Base-by-base conservation (phyloP, 169 alveolate genomes). In the Cryptosporidium ubiquitum region DNA sequence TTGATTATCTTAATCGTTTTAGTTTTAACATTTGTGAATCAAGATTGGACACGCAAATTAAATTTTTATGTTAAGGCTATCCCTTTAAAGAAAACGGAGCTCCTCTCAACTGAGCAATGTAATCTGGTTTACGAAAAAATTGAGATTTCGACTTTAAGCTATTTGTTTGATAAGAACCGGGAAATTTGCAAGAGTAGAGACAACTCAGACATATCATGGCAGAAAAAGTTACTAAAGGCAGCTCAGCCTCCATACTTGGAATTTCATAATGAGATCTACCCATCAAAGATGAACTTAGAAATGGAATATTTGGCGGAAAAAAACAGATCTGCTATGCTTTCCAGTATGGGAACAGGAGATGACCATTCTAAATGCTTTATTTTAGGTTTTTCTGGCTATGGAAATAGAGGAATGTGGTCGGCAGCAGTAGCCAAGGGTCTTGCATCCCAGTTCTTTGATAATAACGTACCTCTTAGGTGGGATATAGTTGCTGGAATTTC, bases 401-500 rank as follows among this genome's bases (percentile, higher is more conserved):
- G 89, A 29, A 79, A 79, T 61, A 58, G 89, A 31, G 89, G 89
- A 26, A 79, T 79, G 68, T 79, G 89, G 89, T 61, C 89, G 31
- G 89, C 89, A 60, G 71, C 89, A 12, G 89, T 64, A 20, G 89
- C 89, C 12, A 79, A 64, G n/a, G 89, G 89, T 12, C 68, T 79
- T 23, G 89, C 89, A 44, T 37, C 74, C 7, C 89, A 79, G 64
- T 79, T 79, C 40, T 79, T 33, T 49, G 89, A 79, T 37, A 60
- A 79, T 23, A 79, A 79, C 31, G 75, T 79, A 9, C 89, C 89
- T 37, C 52, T 79, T 16, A 79, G 89, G n/a, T 79, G 89, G 89
- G 89, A 79, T 4, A n/a, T 79, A 20, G 89, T 79, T 3, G 75
- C 89, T 14, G 89, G 89, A 61, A 79, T 79, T 26, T 79, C 89